These are phyloP conservation scores for Trifolium repens DNA, from an alignment of 306 rosid species.

Conservation along the genomic window DNA sequence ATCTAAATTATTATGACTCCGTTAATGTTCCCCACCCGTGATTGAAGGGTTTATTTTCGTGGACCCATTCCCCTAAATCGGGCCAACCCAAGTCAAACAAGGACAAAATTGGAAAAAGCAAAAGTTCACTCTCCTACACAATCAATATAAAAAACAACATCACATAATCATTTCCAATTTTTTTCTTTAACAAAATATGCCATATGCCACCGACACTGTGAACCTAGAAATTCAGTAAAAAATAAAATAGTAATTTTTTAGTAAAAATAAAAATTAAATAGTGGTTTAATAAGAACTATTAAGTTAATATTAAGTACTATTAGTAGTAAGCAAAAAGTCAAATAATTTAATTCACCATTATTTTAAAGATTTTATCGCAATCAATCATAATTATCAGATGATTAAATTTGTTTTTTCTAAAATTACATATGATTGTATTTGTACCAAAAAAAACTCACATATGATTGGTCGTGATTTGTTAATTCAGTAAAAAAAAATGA, in stretches of 20 bases:
- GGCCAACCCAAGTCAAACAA: constrained; percentile 41
- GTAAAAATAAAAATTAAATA: neutral
- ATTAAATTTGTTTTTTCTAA: no score
- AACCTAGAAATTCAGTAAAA: constrained; percentile 14
- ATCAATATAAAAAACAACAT: neutral
- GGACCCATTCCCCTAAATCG: constrained; percentile 41
- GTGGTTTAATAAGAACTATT: no score
- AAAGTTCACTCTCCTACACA: constrained; percentile 30
- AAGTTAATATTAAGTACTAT: no score
- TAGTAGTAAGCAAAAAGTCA: neutral
- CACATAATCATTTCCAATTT: neutral
- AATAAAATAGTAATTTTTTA: neutral
- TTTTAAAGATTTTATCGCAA: neutral
- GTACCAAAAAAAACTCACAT: no score
- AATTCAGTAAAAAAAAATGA: no score
- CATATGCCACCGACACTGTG: constrained; percentile 67
- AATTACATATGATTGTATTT: no score
- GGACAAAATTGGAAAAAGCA: constrained; percentile 28
- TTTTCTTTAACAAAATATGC: neutral
- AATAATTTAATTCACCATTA: no score
- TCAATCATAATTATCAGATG: no score
- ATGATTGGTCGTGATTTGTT: no score
- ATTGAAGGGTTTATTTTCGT: constrained; percentile 54
- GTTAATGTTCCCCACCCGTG: constrained; percentile 57
- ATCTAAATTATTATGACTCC: neutral